Percentiles rank a stretch among this genome's conserved stretches.
Conservation (phyloP, 768 basidiomycete genomes). For the Hypsizygus marmoreus region DNA sequence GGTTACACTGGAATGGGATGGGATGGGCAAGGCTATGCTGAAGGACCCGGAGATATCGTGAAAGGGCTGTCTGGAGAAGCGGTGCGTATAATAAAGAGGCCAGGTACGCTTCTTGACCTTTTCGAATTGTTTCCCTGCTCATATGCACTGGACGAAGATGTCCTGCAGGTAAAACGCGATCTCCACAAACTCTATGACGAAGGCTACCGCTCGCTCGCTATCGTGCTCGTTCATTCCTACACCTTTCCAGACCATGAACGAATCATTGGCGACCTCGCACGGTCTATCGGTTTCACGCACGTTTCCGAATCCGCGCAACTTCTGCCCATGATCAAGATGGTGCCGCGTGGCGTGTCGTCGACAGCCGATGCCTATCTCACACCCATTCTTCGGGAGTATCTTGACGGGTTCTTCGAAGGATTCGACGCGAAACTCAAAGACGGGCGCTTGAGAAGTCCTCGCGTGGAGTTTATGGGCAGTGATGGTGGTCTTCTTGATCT, state of each 20-base stretch:
- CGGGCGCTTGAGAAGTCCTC: conserved; percentile 55
- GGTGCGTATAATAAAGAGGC: conserved; percentile 76
- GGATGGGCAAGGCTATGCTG: conserved; percentile 69
- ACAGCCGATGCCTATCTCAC: conserved; percentile 97
- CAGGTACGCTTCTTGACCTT: conserved; percentile 44
- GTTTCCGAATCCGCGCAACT: conserved; percentile 86
- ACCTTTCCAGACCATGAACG: conserved; percentile 88
- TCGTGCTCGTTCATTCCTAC: conserved; percentile 90
- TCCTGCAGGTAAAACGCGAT: conserved; percentile 52
- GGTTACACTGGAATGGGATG: conserved; percentile 80
- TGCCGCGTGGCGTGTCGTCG: conserved; percentile 88
- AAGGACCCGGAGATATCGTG: conserved; percentile 81
- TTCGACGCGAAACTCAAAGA: conserved; percentile 78
- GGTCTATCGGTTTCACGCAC: conserved; percentile 83
- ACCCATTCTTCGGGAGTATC: conserved; percentile 79
- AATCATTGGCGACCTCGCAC: conserved; percentile 69
- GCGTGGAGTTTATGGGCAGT: conserved; percentile 95
- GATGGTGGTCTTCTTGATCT: conserved; percentile 86
- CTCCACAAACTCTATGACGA: conserved; percentile 71
- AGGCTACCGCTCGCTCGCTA: conserved; percentile 89
- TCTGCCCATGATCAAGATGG: conserved; percentile 95
- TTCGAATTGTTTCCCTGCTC: neutral
- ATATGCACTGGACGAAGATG: conserved; percentile 42
- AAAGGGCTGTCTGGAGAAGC: conserved; percentile 87
- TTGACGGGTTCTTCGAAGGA: conserved; percentile 89